Conservation (phyloP, 345 rosid genomes). For the Pistacia vera region DNA sequence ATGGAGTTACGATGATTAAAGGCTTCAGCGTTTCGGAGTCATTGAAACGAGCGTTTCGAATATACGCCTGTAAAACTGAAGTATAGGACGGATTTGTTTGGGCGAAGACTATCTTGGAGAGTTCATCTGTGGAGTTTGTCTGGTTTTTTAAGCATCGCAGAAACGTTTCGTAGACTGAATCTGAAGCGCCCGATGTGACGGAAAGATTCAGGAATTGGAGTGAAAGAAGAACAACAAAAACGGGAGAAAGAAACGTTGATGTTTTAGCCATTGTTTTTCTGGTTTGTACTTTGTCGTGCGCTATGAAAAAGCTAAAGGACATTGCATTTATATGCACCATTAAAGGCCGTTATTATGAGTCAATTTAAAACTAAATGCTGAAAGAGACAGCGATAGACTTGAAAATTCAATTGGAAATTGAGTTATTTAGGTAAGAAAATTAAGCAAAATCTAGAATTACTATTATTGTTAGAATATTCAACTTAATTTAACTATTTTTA, state of each 20-base stretch:
- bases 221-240: constrained; percentile 10
- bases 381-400: not conserved
- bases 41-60: constrained; percentile 62
- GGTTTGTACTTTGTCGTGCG: not conserved
- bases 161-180: constrained; percentile 33
- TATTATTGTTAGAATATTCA: too few relatives aligned
- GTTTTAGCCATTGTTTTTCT: not conserved
- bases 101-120: constrained; percentile 38
- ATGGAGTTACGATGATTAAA: constrained; percentile 50
- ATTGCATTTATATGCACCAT: not conserved
- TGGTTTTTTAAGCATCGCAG: constrained; percentile 44
- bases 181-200: constrained; percentile 17
- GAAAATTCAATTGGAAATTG: not conserved
- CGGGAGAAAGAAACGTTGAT: not conserved
- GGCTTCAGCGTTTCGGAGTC: constrained; percentile 50
- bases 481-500: too few relatives aligned
- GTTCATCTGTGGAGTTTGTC: constrained; percentile 12
- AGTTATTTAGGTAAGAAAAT: too few relatives aligned
- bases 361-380: not conserved
- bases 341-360: not conserved
- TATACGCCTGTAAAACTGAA: constrained; percentile 51
- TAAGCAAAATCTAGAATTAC: too few relatives aligned
- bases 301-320: not conserved
- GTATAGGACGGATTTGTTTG: constrained; percentile 39
- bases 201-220: constrained; percentile 11